Percentiles rank a stretch among this genome's conserved stretches.
Evolutionary conservation across 2,329 filamentous ascomycete genomes (phyloP).

Genomic region (Sporothrix brunneoviolacea): DNA sequence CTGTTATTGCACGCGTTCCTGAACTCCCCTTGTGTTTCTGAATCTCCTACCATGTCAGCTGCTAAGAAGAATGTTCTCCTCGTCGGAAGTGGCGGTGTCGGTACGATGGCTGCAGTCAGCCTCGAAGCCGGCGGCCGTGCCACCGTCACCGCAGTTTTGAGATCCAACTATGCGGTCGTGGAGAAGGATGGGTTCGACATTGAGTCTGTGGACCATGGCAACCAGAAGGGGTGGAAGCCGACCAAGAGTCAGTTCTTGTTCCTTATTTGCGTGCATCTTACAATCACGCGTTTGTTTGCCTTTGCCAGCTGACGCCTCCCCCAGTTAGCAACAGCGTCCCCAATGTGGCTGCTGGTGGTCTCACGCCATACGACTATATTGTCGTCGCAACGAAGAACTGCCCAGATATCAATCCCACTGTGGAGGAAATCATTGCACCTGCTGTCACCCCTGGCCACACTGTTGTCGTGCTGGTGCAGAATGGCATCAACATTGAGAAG

Average conservation of each 20-base stretch:
- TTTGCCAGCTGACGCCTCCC: no score
- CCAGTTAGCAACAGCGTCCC: slow-evolving; percentile 9
- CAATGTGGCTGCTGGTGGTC: neutral
- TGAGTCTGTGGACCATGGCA: slow-evolving; percentile 13
- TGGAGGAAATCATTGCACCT: slow-evolving; percentile 14
- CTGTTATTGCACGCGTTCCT: no score
- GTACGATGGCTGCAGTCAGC: slow-evolving; percentile 13
- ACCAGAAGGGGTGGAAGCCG: slow-evolving; percentile 8
- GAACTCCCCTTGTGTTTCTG: no score
- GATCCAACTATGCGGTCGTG: slow-evolving; percentile 15
- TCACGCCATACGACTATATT: slow-evolving; percentile 13
- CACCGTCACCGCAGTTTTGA: slow-evolving; percentile 15
- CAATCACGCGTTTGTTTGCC: no score
- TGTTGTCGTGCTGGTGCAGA: slow-evolving; percentile 15
- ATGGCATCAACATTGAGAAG: slow-evolving; percentile 16
- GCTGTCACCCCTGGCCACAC: slow-evolving; percentile 15
- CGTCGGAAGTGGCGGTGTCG: slow-evolving; percentile 14
- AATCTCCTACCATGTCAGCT: neutral
- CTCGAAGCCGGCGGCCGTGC: slow-evolving; percentile 14
- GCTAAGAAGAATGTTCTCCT: slow-evolving; percentile 14
- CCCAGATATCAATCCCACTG: slow-evolving; percentile 12
- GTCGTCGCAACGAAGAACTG: slow-evolving; percentile 16
- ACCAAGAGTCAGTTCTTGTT: neutral
- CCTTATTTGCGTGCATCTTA: no score
- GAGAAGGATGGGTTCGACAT: slow-evolving; percentile 13